Evolutionary conservation across 148 eudicot species (phyloP).

Genomic region (Hydrangea macrophylla): DNA sequence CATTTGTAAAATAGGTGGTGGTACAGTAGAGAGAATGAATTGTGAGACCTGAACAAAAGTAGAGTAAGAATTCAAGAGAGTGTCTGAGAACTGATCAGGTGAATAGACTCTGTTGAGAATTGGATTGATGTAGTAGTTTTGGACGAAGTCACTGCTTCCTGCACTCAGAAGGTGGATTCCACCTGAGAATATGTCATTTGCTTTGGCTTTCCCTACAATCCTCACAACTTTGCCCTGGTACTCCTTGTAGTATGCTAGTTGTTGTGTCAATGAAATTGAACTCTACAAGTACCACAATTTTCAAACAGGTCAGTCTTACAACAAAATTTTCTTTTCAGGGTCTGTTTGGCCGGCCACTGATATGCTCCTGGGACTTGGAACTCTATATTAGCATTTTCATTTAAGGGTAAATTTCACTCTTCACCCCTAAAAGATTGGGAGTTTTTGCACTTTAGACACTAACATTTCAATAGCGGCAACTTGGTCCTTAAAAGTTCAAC

Average conservation of each 20-base stretch:
- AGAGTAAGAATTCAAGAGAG: slow-evolving; percentile 55
- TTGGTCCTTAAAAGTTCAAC: too few relatives aligned
- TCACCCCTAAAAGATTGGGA: too few relatives aligned
- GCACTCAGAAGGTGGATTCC: slow-evolving; percentile 86
- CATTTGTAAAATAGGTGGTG: not conserved
- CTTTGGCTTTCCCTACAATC: slow-evolving; percentile 63
- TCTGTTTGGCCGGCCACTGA: too few relatives aligned
- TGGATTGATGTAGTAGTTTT: slow-evolving; percentile 79
- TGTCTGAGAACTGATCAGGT: slow-evolving; percentile 61
- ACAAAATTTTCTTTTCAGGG: not conserved
- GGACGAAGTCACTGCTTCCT: slow-evolving; percentile 83
- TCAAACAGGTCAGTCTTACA: slow-evolving; percentile 3
- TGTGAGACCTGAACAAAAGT: slow-evolving; percentile 54
- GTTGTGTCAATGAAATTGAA: slow-evolving; percentile 63
- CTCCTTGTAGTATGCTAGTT: slow-evolving; percentile 66
- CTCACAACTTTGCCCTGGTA: slow-evolving; percentile 61
- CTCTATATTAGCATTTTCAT: too few relatives aligned
- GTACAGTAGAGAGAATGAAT: not conserved
- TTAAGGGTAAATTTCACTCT: too few relatives aligned
- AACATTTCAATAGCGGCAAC: too few relatives aligned
- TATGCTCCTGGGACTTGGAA: too few relatives aligned
- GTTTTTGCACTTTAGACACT: too few relatives aligned
- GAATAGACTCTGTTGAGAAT: slow-evolving; percentile 44
- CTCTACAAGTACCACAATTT: slow-evolving; percentile 32
- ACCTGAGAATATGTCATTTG: slow-evolving; percentile 56